These are phyloP conservation scores for Uncinocarpus reesii DNA, from an alignment of 2,329 filamentous ascomycete genomes.

Conservation along the genomic window DNA sequence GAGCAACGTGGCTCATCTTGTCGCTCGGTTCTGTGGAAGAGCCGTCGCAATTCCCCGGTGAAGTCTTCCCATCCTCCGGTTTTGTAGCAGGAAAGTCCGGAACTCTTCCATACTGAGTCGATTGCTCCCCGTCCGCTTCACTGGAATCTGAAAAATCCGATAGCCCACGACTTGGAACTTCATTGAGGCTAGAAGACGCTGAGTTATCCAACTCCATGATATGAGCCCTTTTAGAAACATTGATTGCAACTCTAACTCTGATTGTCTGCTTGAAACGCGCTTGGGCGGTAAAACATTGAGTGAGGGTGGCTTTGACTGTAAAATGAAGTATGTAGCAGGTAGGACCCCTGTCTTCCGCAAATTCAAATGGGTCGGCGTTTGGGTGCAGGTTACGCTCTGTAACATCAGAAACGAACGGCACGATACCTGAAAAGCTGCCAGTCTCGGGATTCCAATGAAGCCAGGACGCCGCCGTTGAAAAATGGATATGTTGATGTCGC, in stretches of 20 bases:
- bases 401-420: conserved; percentile 20
- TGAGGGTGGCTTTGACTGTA: conserved; percentile 15
- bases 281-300: conserved; percentile 11
- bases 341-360: neutral
- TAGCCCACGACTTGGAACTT: no score
- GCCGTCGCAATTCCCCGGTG: no score
- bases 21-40: no score
- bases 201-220: no score
- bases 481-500: neutral
- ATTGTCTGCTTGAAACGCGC: conserved; percentile 18
- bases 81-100: no score
- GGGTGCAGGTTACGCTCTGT: neutral
- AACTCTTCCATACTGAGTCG: no score
- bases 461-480: conserved; percentile 16
- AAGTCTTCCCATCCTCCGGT: no score
- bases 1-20: no score
- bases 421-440: conserved; percentile 18
- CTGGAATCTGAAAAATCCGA: no score
- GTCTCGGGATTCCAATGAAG: conserved; percentile 18
- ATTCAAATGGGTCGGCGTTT: conserved; percentile 3
- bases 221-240: conserved; percentile 11
- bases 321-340: conserved; percentile 14
- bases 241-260: conserved; percentile 16
- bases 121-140: no score
- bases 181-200: no score